Evolutionary conservation across 2,329 filamentous ascomycete genomes (phyloP).

Genomic region (Penicillium aurantiogriseum): DNA sequence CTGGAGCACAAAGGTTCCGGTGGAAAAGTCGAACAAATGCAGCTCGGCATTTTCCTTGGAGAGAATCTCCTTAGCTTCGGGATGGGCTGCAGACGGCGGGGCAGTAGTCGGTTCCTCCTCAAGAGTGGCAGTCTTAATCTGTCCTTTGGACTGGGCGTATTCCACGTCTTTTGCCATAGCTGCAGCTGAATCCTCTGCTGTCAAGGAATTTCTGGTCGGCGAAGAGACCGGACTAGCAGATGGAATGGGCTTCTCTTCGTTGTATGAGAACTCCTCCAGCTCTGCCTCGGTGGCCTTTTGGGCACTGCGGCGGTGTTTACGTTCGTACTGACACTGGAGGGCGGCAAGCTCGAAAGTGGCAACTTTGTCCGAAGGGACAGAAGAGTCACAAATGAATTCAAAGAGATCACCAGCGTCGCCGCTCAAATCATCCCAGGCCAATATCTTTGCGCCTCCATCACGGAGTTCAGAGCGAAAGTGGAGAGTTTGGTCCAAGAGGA

Average conservation of each 20-base stretch:
- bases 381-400: conserved; percentile 90
- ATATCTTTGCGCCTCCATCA: conserved; percentile 75
- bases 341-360: conserved; percentile 78
- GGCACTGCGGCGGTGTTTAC: conserved; percentile 80
- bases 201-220: conserved; percentile 40
- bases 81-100: conserved; percentile 60
- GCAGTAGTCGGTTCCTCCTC: conserved; percentile 56
- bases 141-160: conserved; percentile 43
- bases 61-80: conserved; percentile 70
- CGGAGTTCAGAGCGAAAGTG: conserved; percentile 83
- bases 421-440: conserved; percentile 93
- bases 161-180: conserved; percentile 48
- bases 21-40: conserved; percentile 88
- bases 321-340: conserved; percentile 94
- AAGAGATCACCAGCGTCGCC: conserved; percentile 94
- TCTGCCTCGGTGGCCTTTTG: conserved; percentile 79
- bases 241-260: conserved; percentile 59
- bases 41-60: conserved; percentile 76
- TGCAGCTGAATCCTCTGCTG: conserved; percentile 42
- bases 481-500: conserved; percentile 87
- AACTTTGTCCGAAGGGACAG: conserved; percentile 67
- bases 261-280: conserved; percentile 78
- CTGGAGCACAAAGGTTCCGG: conserved; percentile 79
- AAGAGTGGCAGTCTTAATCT: conserved; percentile 35
- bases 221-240: conserved; percentile 58